Conservation (phyloP, 495 filamentous ascomycete genomes). For the Collariella sp. region DNA sequence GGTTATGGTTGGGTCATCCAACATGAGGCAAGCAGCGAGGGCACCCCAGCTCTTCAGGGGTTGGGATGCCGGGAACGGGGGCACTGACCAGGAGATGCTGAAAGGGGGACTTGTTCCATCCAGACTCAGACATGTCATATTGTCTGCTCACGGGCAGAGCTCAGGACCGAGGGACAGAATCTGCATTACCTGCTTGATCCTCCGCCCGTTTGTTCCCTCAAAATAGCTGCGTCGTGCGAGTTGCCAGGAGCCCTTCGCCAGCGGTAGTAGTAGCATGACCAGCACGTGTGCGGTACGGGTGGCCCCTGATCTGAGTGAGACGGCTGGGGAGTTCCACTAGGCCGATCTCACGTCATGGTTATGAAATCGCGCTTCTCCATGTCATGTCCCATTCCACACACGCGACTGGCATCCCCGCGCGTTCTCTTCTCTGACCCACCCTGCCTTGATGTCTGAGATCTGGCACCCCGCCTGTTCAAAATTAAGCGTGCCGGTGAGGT, state of each 20-base stretch:
- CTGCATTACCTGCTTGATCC: neutral
- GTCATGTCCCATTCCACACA: neutral
- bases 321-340: no score
- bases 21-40: neutral
- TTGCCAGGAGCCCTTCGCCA: no score
- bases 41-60: neutral
- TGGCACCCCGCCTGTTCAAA: conserved; percentile 16
- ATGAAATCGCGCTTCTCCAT: no score
- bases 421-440: conserved; percentile 8
- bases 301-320: no score
- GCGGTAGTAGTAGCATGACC: no score
- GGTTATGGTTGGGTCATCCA: conserved; percentile 19
- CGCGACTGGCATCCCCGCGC: neutral
- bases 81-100: neutral
- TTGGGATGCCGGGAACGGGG: neutral
- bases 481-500: conserved; percentile 3
- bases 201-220: neutral
- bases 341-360: no score
- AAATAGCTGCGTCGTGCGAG: no score
- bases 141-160: neutral
- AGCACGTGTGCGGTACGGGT: no score
- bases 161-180: neutral
- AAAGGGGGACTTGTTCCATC: neutral
- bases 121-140: neutral
- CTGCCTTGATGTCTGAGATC: conserved; percentile 27